Base-by-base conservation (phyloP, 371 early-diverging fungal genomes). In the Mucor velutinosus region DNA sequence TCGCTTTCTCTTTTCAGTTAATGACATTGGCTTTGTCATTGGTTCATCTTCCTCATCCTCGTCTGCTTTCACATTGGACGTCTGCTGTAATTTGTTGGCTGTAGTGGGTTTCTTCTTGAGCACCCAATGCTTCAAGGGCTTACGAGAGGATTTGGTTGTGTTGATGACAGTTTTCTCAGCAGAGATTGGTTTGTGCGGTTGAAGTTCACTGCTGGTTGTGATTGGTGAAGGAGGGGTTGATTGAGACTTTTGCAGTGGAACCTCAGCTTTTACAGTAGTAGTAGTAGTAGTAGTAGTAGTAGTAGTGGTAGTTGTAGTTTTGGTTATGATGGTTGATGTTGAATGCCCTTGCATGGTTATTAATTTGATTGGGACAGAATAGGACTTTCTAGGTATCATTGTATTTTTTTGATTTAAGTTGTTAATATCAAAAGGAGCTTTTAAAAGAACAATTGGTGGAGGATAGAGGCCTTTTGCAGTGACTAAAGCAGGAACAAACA, bases 1-100 rank as follows among this genome's bases (percentile, higher is more conserved):
- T 47, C 82, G 41, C 39, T 62, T 71, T 45, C 78, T 45, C 47
- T 78, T 77, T 61, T 82, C 82, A 25, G 73, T 70, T 12, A 70
- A 19, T 0, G 82, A 71, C 4, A 79, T 66, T 6, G 74, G 79
- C 37, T 59, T 62, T 3, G 77, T 69, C 19, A 76, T 66, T 10
- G 76, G 69, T 47, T 37, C 66, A 35, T 74, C 68, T 4, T 68
- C 72, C 25, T 72, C 70, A 2, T 76, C 78, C 2, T 77, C 77
- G 10, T 72, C 71, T 1, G 73, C 70, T 32, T 47, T 45, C 19
- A 45, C 1, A 45, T 45, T 37, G 37, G 37, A 32, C 23, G 53
- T 33, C 32, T 61, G 29, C 11, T 47, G 25, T 15, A 15, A 5
- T 49, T 33, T 51, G 21, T 33, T 32, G 19, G 14, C 14, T 37